Conservation (phyloP, 169 alveolate species). For the Theileria luwenshuni region DNA sequence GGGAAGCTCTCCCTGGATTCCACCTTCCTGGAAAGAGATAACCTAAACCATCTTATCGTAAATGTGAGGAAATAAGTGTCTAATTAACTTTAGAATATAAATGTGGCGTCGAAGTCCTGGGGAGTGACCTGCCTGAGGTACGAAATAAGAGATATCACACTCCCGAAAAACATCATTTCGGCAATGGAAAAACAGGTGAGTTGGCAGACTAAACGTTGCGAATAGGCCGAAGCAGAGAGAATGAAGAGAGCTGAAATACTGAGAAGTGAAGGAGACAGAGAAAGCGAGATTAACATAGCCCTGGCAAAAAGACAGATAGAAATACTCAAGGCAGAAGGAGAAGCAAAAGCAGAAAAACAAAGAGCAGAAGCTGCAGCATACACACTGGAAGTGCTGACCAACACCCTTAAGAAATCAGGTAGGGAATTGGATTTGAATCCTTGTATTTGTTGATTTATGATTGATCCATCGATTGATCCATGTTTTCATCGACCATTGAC, state of each 20-base stretch:
- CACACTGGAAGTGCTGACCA: conserved; percentile 73
- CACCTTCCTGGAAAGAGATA: conserved; percentile 93
- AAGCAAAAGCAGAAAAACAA: conserved; percentile 80
- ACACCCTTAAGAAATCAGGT: conserved; percentile 74
- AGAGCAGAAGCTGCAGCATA: conserved; percentile 85
- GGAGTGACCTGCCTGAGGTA: conserved; percentile 92
- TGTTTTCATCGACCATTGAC: too few species aligned
- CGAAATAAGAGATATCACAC: conserved; percentile 92
- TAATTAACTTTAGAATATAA: conserved; percentile 70
- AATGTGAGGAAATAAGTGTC: conserved; percentile 63
- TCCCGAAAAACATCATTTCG: conserved; percentile 88
- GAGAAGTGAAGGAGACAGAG: conserved; percentile 91
- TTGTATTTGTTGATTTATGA: too few species aligned
- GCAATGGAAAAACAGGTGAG: conserved; percentile 90
- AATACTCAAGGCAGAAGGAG: conserved; percentile 90
- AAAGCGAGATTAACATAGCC: conserved; percentile 90
- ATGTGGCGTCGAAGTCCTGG: conserved; percentile 91
- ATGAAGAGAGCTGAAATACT: conserved; percentile 90
- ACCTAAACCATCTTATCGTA: conserved; percentile 87
- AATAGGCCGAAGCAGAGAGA: conserved; percentile 93
- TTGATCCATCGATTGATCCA: too few species aligned
- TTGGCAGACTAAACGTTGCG: background rate
- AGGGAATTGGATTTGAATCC: too few species aligned
- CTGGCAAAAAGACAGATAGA: conserved; percentile 85
- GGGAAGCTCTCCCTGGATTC: conserved; percentile 94